Percentiles rank a stretch among this genome's conserved stretches.
Conservation (phyloP, 2,329 filamentous ascomycete species). For the Zelopaecilomyces penicillatus region DNA sequence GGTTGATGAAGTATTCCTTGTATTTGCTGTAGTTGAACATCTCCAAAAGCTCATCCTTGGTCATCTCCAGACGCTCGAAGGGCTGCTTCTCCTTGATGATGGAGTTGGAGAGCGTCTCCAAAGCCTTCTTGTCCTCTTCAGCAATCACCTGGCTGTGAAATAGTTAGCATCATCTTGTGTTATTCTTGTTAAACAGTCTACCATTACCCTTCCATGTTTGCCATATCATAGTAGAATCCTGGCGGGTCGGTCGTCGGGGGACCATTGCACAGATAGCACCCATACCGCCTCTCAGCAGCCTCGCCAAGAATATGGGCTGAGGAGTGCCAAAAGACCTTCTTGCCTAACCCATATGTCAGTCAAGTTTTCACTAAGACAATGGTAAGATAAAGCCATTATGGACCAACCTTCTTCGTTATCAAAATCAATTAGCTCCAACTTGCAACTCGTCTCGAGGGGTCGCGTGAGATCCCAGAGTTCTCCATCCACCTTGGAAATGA, state of each 20-base stretch:
- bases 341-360: conserved; percentile 40
- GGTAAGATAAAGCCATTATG: background rate
- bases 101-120: conserved; percentile 71
- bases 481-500: conserved; percentile 78
- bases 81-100: conserved; percentile 96
- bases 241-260: conserved; percentile 69
- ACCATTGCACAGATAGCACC: conserved; percentile 87
- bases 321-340: conserved; percentile 97
- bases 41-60: conserved; percentile 84
- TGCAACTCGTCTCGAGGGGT: conserved; percentile 80
- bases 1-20: conserved; percentile 90
- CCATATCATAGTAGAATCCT: conserved; percentile 98
- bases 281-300: conserved; percentile 81
- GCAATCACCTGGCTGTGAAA: conserved; percentile 60
- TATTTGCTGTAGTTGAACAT: conserved; percentile 98
- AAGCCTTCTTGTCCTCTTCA: conserved; percentile 73
- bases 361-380: background rate
- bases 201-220: conserved; percentile 36
- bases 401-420: conserved; percentile 38
- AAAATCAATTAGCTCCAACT: conserved; percentile 77
- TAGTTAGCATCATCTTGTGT: background rate
- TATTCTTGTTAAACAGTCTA: background rate
- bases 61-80: conserved; percentile 81
- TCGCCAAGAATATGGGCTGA: conserved; percentile 95
- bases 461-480: conserved; percentile 87